phyloP scores from a whole-genome alignment of 345 rosid species.

The Acer campestre region DNA sequence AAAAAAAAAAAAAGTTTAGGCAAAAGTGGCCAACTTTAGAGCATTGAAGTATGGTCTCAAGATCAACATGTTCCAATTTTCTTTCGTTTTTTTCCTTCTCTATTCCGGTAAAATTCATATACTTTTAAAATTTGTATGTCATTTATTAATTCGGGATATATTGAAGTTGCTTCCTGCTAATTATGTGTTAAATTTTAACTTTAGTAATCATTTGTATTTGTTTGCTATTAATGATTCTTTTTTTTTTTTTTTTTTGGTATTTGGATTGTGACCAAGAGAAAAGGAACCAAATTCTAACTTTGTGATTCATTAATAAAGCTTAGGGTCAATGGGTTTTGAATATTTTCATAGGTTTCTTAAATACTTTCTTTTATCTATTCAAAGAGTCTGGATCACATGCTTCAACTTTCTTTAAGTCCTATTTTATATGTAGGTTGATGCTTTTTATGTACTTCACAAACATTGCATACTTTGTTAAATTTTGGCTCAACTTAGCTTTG shows the following conservation, averaged over 20 bases:
- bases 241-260: not conserved
- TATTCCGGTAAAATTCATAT: too few species aligned
- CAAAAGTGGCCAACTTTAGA: too few species aligned
- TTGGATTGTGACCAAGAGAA: slow-evolving; percentile 13
- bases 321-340: slow-evolving; percentile 1
- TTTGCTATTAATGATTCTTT: not conserved
- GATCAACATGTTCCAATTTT: too few species aligned
- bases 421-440: not conserved
- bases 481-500: not conserved
- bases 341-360: slow-evolving; percentile 8
- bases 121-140: too few species aligned
- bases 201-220: not conserved
- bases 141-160: too few species aligned
- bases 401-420: not conserved
- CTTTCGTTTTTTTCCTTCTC: too few species aligned
- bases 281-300: slow-evolving; percentile 17
- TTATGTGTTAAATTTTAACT: too few species aligned
- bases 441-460: not conserved
- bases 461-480: not conserved
- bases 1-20: too few species aligned
- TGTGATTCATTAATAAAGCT: not conserved
- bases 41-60: too few species aligned
- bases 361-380: slow-evolving; percentile 15
- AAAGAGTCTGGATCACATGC: slow-evolving; percentile 21
- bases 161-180: too few species aligned